Evolutionary conservation across 1,139 yeast genomes (phyloP).

Genomic region (Candida freyschussii): DNA sequence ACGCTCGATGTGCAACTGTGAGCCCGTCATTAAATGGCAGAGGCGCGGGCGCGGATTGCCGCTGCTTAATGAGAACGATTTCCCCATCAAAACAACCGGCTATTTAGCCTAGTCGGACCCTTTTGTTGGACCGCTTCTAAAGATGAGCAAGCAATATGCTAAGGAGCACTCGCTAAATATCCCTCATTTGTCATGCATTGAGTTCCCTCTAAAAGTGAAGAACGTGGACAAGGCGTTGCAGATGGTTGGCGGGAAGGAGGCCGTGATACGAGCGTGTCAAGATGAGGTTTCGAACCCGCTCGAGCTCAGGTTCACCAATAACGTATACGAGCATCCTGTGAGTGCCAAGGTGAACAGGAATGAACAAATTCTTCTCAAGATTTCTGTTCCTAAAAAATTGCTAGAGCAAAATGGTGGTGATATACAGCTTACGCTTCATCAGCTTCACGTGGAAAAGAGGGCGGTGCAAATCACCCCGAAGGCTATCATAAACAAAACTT

Average conservation of each 20-base stretch:
- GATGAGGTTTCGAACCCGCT: conserved; percentile 39
- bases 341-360: conserved; percentile 41
- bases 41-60: too few relatives aligned
- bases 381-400: conserved; percentile 62
- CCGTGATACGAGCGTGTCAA: conserved; percentile 33
- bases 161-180: conserved; percentile 58
- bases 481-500: conserved; percentile 65
- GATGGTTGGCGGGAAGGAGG: conserved; percentile 72
- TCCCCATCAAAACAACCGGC: too few relatives aligned
- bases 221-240: conserved; percentile 58
- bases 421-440: conserved; percentile 46
- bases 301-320: conserved; percentile 62
- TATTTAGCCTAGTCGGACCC: too few relatives aligned
- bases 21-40: too few relatives aligned
- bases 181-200: conserved; percentile 74
- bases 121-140: neutral
- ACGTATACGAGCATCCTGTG: conserved; percentile 81
- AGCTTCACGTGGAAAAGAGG: conserved; percentile 20
- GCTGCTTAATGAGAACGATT: too few relatives aligned
- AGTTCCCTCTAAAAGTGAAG: conserved; percentile 70
- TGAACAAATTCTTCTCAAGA: conserved; percentile 65
- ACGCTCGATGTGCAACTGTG: too few relatives aligned
- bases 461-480: conserved; percentile 50
- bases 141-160: conserved; percentile 31
- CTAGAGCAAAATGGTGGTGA: conserved; percentile 44